Evolutionary conservation across 106 monocot species (phyloP).

Genomic region (Vanilla planifolia): DNA sequence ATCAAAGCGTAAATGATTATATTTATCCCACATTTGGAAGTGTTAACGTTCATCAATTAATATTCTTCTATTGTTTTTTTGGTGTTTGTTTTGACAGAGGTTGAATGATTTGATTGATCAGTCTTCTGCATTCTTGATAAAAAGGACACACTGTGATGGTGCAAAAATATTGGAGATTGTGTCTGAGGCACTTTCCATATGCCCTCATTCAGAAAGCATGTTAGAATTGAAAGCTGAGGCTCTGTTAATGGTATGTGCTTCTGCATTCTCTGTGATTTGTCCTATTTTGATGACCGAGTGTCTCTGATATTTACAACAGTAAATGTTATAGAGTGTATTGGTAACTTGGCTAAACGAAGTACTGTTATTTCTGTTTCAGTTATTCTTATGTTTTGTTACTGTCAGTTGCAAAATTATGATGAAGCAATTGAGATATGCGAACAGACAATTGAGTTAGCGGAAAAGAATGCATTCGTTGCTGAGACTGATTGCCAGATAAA

Average conservation of each 20-base stretch:
- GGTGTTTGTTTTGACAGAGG: no score
- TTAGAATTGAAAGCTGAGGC: slow-evolving; percentile 91
- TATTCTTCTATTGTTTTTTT: no score
- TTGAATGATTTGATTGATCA: slow-evolving; percentile 39
- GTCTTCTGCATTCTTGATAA: slow-evolving; percentile 44
- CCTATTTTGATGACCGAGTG: neutral
- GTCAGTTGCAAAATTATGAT: slow-evolving; percentile 66
- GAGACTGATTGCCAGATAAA: slow-evolving; percentile 17
- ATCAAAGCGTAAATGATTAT: no score
- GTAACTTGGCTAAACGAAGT: no score
- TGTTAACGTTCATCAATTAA: no score
- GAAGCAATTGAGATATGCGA: slow-evolving; percentile 81
- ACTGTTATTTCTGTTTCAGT: neutral
- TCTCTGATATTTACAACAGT: no score
- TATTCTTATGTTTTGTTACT: slow-evolving; percentile 7
- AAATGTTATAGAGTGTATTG: no score
- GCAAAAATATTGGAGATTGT: slow-evolving; percentile 43
- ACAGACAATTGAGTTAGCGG: slow-evolving; percentile 42
- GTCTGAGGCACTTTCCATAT: slow-evolving; percentile 52
- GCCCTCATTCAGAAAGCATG: slow-evolving; percentile 69
- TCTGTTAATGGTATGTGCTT: slow-evolving; percentile 54
- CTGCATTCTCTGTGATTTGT: neutral
- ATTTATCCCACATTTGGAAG: no score
- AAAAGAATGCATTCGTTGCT: slow-evolving; percentile 31
- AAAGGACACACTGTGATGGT: slow-evolving; percentile 54